Evolutionary conservation across 306 rosid species (phyloP), one percentile per base, ranked within the genome.

Genomic region (Fragaria nilgerrensis): DNA sequence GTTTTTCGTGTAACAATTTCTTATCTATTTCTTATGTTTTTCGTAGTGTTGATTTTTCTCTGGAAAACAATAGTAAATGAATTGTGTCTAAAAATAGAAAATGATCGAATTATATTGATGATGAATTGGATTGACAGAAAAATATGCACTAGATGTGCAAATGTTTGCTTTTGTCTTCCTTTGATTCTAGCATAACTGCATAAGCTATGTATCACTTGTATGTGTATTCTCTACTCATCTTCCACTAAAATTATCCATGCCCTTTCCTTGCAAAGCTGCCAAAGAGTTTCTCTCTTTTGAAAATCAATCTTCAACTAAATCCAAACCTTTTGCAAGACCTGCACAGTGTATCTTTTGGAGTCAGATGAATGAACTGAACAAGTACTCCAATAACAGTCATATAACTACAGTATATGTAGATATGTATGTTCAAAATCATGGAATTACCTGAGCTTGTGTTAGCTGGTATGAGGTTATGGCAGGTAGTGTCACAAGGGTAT

Each of bases 401-500:
- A 45, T 45, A 45, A 0, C 16, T 45, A 4, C 19, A 61, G 11
- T 56, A 25, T 25, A 12, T 27, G 1, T 27, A 13, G 5, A 1
- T 56, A 10, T 25, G 39, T 32, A 1, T 64, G 14, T 41, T 41
- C 9, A 39, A 56, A 79, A 6, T 41, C 43, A 68, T 61, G 56
- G 44, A 5, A 68, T 50, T 83, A 88, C 96, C 87, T 77, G 75
- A 75, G 48, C 3, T 44, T 36, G 70, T 8, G 70, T 7, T 41
- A 6, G 75, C 56, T 44, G 96, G 94, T 79, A 92, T 83, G 36
- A 87, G 82, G 66, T 96, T 91, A 78, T 84, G 96, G 88, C 99
- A 92, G 75, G 92, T 89, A 72, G 75, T 70, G 81, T 85, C 97
- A 70, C 97, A 96, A 52, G 99, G 98, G 90, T 96, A 92, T 39